phyloP scores from a whole-genome alignment of 2,329 filamentous ascomycete genomes.

The Leptosphaerulina australis region DNA sequence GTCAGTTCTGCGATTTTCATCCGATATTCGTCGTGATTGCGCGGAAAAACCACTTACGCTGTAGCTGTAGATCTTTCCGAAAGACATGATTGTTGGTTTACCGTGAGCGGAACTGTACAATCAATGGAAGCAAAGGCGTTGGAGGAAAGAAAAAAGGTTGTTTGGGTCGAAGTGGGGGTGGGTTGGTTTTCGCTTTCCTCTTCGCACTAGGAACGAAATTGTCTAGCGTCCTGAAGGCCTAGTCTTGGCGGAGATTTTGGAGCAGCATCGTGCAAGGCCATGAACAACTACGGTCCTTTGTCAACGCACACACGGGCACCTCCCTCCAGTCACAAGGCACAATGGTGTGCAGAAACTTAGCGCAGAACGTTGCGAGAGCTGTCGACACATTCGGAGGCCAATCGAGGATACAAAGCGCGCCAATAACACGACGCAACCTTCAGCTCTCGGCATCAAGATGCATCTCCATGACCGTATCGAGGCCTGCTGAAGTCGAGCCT shows the following conservation, averaged over 20 bases:
- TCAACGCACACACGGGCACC: conserved; percentile 14
- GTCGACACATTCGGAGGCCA: conserved; percentile 30
- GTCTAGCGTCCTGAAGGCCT: conserved; percentile 6
- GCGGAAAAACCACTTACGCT: conserved; percentile 54
- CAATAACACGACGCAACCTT: conserved; percentile 29
- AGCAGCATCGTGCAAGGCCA: conserved; percentile 15
- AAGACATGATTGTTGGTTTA: conserved; percentile 73
- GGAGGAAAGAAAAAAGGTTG: conserved; percentile 35
- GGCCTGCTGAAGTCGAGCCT: conserved; percentile 32
- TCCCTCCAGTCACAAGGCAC: conserved; percentile 15
- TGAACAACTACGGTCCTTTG: conserved; percentile 13
- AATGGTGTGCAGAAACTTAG: conserved; percentile 44
- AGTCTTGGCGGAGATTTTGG: conserved; percentile 14
- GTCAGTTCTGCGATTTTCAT: conserved; percentile 24
- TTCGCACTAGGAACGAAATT: conserved; percentile 2
- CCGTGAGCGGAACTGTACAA: conserved; percentile 36
- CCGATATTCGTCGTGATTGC: conserved; percentile 1
- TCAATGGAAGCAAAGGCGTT: conserved; percentile 34
- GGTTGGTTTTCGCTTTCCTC: conserved; percentile 34
- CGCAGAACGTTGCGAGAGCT: conserved; percentile 37
- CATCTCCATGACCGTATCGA: conserved; percentile 42
- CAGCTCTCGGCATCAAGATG: conserved; percentile 32
- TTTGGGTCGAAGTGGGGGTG: conserved; percentile 36
- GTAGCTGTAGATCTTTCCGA: conserved; percentile 96
- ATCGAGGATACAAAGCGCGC: conserved; percentile 31